These are phyloP conservation scores for Ustilago lituana DNA, from an alignment of 1,284 basidiomycete genomes.

Conservation along the genomic window DNA sequence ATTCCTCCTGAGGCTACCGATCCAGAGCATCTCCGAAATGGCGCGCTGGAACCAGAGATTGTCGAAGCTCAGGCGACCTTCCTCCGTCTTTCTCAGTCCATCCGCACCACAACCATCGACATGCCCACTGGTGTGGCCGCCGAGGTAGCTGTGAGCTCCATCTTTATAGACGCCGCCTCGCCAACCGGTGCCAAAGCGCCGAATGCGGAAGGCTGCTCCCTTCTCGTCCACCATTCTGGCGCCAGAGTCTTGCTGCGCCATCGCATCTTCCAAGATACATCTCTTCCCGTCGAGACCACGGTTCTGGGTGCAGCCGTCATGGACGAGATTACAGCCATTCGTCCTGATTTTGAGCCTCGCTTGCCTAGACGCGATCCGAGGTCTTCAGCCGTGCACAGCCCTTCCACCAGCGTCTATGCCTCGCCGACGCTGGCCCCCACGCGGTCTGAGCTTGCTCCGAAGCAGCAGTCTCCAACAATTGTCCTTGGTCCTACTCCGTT, in stretches of 20 bases:
- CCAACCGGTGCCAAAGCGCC: not conserved
- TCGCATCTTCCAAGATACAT: conserved; percentile 13
- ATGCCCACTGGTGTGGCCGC: conserved; percentile 18
- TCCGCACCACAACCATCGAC: conserved; percentile 27
- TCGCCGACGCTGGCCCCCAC: conserved; percentile 41
- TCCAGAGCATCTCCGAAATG: conserved; percentile 28
- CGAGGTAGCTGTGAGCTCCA: conserved; percentile 27
- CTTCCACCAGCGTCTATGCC: conserved; percentile 21
- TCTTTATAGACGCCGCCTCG: conserved; percentile 27
- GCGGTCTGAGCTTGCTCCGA: not conserved
- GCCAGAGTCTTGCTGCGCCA: conserved; percentile 49
- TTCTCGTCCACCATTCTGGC: conserved; percentile 47
- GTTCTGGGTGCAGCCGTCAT: conserved; percentile 50
- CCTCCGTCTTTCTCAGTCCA: conserved; percentile 16
- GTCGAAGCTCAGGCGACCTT: conserved; percentile 27
- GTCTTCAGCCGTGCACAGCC: conserved; percentile 32
- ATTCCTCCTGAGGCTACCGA: conserved; percentile 41
- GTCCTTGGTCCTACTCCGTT: conserved; percentile 38
- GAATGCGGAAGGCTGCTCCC: conserved; percentile 10
- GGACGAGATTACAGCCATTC: conserved; percentile 54
- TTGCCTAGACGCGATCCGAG: conserved; percentile 27
- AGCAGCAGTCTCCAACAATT: conserved; percentile 12
- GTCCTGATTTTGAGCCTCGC: conserved; percentile 58
- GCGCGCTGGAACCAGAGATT: conserved; percentile 13
- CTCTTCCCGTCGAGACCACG: conserved; percentile 24